Percentiles rank a stretch among this genome's conserved stretches.
Evolutionary conservation across 2,329 filamentous ascomycete genomes (phyloP).

Genomic region (Xylaria arbuscula): DNA sequence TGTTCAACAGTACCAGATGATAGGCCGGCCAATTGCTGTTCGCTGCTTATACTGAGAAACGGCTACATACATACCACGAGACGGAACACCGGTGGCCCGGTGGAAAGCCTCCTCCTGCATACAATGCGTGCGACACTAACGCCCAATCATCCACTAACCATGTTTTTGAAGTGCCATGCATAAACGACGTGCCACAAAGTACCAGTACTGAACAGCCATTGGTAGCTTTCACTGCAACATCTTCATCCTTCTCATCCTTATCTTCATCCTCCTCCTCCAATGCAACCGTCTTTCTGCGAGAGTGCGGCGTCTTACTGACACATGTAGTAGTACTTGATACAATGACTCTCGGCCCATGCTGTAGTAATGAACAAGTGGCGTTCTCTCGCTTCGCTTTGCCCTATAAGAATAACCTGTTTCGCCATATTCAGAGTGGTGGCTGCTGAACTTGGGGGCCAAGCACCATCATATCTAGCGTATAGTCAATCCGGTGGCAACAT

Average conservation of each 20-base stretch:
- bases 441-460: too few species aligned
- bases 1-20: not conserved
- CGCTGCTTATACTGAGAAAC: not conserved
- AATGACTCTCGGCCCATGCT: constrained; percentile 14
- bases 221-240: constrained; percentile 18
- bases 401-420: too few species aligned
- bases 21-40: not conserved
- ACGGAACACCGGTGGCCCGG: constrained; percentile 27
- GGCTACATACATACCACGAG: not conserved
- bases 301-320: constrained; percentile 1
- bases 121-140: constrained; percentile 18
- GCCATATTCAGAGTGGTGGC: too few species aligned
- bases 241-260: too few species aligned
- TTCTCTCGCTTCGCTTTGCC: too few species aligned
- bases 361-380: not conserved
- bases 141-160: constrained; percentile 27
- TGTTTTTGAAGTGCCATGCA: constrained; percentile 31
- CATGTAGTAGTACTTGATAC: not conserved
- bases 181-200: constrained; percentile 15
- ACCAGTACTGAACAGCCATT: constrained; percentile 5
- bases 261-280: constrained; percentile 1
- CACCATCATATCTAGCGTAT: too few species aligned
- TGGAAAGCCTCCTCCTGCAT: constrained; percentile 21
- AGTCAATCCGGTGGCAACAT: too few species aligned
- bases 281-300: constrained; percentile 19